Percentiles rank a stretch among this genome's conserved stretches.
Conservation (phyloP, 2,329 filamentous ascomycete species). For the Cercospora zeae-maydis region DNA sequence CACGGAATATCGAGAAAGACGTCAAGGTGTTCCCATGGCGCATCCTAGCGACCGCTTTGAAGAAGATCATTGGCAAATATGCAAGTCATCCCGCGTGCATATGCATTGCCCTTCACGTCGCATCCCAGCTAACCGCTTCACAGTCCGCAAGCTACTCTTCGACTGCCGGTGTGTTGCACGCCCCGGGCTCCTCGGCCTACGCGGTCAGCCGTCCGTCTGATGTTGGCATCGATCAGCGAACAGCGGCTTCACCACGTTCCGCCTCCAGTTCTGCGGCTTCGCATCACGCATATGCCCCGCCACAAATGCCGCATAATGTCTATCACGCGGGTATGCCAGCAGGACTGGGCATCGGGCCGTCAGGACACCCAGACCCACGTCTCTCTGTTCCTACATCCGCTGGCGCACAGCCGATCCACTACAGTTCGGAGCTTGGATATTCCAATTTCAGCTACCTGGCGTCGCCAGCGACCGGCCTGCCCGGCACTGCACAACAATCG, state of each 20-base stretch:
- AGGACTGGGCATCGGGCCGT: constrained; percentile 35
- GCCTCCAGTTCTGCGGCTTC: constrained; percentile 33
- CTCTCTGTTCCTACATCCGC: constrained; percentile 32
- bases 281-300: constrained; percentile 33
- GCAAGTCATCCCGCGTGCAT: constrained; percentile 48
- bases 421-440: constrained; percentile 32
- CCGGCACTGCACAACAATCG: constrained; percentile 29
- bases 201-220: constrained; percentile 44
- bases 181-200: constrained; percentile 29
- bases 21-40: constrained; percentile 99
- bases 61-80: constrained; percentile 99
- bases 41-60: constrained; percentile 77
- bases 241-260: constrained; percentile 32
- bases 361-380: constrained; percentile 41
- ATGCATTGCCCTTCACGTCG: constrained; percentile 24
- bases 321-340: constrained; percentile 33
- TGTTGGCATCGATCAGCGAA: constrained; percentile 45
- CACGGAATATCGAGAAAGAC: constrained; percentile 97
- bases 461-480: constrained; percentile 33
- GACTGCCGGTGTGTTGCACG: constrained; percentile 51
- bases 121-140: constrained; percentile 35
- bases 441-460: constrained; percentile 31
- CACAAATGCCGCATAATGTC: constrained; percentile 29
- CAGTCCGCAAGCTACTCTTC: constrained; percentile 68
- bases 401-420: constrained; percentile 32